A percentile compares a stretch with the other conserved stretches of the same genome.
phyloP scores from a whole-genome alignment of 805 yeast genomes.

The Starmera quercuum region DNA sequence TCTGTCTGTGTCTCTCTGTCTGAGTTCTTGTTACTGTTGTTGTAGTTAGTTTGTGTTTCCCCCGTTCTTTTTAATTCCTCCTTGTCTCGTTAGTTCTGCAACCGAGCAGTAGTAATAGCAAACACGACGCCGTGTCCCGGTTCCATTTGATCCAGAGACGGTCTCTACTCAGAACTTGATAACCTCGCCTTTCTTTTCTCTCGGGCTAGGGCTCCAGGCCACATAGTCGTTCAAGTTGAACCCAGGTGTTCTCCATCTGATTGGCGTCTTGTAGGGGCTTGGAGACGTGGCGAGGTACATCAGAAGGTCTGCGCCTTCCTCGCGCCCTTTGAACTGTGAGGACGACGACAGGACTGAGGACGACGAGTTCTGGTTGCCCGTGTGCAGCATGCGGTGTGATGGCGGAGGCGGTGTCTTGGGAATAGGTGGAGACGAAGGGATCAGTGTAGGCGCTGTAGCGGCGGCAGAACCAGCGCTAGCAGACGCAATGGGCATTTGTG shows the following conservation, averaged over 20 bases:
- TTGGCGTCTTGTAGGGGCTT: constrained; percentile 36
- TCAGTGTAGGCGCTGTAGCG: constrained; percentile 2
- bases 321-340: constrained; percentile 12
- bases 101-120: too few relatives aligned
- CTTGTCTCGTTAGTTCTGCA: too few relatives aligned
- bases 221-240: constrained; percentile 82
- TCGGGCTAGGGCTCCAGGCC: constrained; percentile 1
- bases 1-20: too few relatives aligned
- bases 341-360: too few relatives aligned
- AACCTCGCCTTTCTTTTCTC: not conserved
- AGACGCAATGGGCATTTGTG: not conserved
- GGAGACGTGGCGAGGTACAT: constrained; percentile 84
- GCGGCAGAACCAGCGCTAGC: constrained; percentile 1
- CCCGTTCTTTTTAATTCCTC: too few relatives aligned
- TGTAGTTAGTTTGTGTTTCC: too few relatives aligned
- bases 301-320: constrained; percentile 76
- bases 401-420: constrained; percentile 11
- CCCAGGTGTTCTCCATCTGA: constrained; percentile 43
- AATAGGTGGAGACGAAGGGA: constrained; percentile 11
- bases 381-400: not conserved
- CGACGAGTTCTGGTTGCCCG: not conserved
- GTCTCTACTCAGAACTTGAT: not conserved
- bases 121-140: not conserved
- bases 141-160: not conserved
- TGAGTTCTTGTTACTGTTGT: too few relatives aligned